Evolutionary conservation across 495 filamentous ascomycete species (phyloP).

Genomic region (Penicillium arizonense): DNA sequence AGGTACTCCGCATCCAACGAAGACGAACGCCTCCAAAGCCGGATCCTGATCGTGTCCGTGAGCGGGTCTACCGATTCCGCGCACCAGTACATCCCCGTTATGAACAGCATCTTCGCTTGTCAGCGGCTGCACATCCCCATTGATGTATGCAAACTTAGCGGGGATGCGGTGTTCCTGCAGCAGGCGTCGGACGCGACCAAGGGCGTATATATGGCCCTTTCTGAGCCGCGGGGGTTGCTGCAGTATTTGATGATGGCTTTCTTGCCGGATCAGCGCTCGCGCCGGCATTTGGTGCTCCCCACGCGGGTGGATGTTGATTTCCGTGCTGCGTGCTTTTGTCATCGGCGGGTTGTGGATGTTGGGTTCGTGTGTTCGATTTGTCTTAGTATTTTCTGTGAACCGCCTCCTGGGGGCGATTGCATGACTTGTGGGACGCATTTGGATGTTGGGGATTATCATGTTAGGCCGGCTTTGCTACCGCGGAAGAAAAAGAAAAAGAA

Average conservation of each 20-base stretch:
- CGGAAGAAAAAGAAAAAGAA: constrained; percentile 74
- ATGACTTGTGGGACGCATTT: constrained; percentile 89
- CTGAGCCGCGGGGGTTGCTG: constrained; percentile 65
- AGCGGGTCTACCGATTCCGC: constrained; percentile 81
- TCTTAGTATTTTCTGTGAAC: constrained; percentile 77
- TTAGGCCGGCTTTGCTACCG: constrained; percentile 71
- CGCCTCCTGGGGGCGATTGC: constrained; percentile 67
- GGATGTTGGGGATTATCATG: constrained; percentile 69
- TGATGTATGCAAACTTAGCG: constrained; percentile 82
- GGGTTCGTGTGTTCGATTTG: constrained; percentile 96
- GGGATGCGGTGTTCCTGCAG: constrained; percentile 88
- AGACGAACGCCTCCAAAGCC: constrained; percentile 61
- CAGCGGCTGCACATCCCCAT: constrained; percentile 81
- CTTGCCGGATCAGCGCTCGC: constrained; percentile 68
- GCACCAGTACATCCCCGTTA: constrained; percentile 92
- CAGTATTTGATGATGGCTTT: constrained; percentile 98
- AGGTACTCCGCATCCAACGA: constrained; percentile 37
- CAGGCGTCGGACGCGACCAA: constrained; percentile 89
- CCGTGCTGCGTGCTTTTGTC: constrained; percentile 95
- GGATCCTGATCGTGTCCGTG: constrained; percentile 83
- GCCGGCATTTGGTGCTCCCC: constrained; percentile 67
- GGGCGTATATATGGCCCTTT: constrained; percentile 78
- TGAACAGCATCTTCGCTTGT: constrained; percentile 96
- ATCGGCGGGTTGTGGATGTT: constrained; percentile 84
- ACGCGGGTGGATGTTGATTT: constrained; percentile 91